Conservation (phyloP, 495 filamentous ascomycete genomes). For the Venustampulla echinocandica region DNA sequence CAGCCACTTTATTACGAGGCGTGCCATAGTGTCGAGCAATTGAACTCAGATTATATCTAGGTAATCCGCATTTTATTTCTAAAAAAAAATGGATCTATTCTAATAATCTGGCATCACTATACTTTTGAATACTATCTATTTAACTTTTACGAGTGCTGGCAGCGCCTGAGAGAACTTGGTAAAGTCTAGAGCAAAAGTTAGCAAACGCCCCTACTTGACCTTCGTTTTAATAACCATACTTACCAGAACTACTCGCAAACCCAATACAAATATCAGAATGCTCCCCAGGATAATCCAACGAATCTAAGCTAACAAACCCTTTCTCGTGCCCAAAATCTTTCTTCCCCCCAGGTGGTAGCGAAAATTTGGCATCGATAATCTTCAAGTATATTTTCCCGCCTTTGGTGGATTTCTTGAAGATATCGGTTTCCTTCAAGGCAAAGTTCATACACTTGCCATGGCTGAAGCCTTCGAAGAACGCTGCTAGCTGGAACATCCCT, state of each 20-base stretch:
- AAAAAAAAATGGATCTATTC: too few relatives aligned
- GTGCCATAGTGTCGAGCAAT: too few relatives aligned
- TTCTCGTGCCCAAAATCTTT: constrained; percentile 34
- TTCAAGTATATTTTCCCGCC: constrained; percentile 57
- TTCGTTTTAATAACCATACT: constrained; percentile 30
- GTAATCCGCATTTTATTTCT: too few relatives aligned
- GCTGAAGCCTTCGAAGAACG: constrained; percentile 71
- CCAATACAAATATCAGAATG: constrained; percentile 76
- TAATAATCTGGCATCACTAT: too few relatives aligned
- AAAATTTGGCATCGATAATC: constrained; percentile 81
- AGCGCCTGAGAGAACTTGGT: too few relatives aligned
- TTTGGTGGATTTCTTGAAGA: constrained; percentile 59
- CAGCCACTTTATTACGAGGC: too few relatives aligned
- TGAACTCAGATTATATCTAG: too few relatives aligned
- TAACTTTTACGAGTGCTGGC: too few relatives aligned
- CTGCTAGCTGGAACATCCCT: constrained; percentile 60
- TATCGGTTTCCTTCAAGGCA: constrained; percentile 67
- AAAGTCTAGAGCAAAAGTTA: too few relatives aligned
- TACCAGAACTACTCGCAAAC: constrained; percentile 70
- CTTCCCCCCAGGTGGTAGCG: constrained; percentile 46
- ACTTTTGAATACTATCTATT: too few relatives aligned
- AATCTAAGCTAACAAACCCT: constrained; percentile 68
- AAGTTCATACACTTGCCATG: constrained; percentile 82
- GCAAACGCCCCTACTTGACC: too few relatives aligned
- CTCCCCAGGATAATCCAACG: constrained; percentile 79